Conservation (phyloP, 148 eudicot genomes). For the Linanthus parryae region DNA sequence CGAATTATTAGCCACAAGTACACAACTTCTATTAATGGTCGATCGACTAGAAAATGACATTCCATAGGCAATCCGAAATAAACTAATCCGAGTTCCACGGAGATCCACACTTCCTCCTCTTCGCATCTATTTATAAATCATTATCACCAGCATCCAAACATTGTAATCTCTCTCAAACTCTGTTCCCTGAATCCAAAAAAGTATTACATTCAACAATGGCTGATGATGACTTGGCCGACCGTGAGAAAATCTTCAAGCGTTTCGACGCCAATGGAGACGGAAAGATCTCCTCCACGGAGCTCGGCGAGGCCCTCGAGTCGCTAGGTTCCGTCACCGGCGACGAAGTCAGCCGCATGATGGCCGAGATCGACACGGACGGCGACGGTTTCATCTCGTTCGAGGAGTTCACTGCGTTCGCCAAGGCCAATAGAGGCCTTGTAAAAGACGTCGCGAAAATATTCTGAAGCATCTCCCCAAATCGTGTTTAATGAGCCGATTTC, state of each 20-base stretch:
- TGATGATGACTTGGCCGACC: conserved; percentile 51
- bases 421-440: conserved; percentile 63
- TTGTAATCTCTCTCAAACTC: no score
- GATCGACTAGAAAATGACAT: no score
- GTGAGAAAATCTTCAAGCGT: conserved; percentile 70
- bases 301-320: conserved; percentile 62
- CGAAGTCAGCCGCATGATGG: conserved; percentile 60
- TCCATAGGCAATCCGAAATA: no score
- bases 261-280: conserved; percentile 83
- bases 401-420: conserved; percentile 58
- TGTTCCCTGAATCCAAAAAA: no score
- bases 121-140: no score
- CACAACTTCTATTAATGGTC: no score
- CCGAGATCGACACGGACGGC: conserved; percentile 71
- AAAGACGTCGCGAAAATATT: conserved; percentile 85
- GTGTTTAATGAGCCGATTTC: no score
- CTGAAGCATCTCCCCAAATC: conserved; percentile 24
- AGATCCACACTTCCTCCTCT: no score
- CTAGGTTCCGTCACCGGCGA: conserved; percentile 60
- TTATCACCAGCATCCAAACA: no score
- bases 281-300: conserved; percentile 68
- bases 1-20: no score
- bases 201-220: no score
- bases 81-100: no score
- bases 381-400: conserved; percentile 70